These are phyloP conservation scores for Euphorbia pulcherrima DNA, from an alignment of 345 rosid genomes.

Conservation along the genomic window DNA sequence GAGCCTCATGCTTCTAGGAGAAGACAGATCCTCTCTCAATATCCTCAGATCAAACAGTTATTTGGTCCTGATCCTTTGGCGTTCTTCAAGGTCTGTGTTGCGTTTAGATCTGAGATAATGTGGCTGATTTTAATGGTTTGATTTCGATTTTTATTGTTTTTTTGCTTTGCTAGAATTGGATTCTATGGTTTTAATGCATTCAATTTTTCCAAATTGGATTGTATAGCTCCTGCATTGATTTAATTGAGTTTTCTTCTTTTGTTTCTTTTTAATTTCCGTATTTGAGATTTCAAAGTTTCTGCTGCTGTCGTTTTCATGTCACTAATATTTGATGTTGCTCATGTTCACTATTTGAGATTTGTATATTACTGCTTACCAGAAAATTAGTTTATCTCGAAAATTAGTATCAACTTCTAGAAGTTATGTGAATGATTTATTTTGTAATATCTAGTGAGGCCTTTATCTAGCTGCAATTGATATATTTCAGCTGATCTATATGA, in stretches of 20 bases:
- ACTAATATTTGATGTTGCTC: too few species aligned
- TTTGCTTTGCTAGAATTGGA: background rate
- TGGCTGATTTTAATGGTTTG: background rate
- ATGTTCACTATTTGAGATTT: background rate
- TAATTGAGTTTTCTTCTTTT: background rate
- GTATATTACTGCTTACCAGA: background rate
- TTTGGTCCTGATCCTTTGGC: slow-evolving; percentile 88
- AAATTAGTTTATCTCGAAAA: background rate
- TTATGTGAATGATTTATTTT: background rate
- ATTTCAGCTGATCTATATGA: too few species aligned
- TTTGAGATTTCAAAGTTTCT: background rate
- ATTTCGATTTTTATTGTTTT: background rate
- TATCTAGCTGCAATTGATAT: too few species aligned
- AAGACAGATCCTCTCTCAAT: slow-evolving; percentile 74
- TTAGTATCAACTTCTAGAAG: background rate
- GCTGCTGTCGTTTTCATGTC: background rate
- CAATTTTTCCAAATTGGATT: too few species aligned
- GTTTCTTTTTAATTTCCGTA: too few species aligned
- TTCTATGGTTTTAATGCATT: too few species aligned
- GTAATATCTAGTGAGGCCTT: background rate
- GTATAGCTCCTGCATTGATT: background rate
- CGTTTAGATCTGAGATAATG: slow-evolving; percentile 11
- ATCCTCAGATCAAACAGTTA: slow-evolving; percentile 78
- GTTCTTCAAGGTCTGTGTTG: slow-evolving; percentile 48
- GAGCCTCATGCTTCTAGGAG: slow-evolving; percentile 85